phyloP scores from a whole-genome alignment of 208 protist genomes.

The Borovskyia barvae region DNA sequence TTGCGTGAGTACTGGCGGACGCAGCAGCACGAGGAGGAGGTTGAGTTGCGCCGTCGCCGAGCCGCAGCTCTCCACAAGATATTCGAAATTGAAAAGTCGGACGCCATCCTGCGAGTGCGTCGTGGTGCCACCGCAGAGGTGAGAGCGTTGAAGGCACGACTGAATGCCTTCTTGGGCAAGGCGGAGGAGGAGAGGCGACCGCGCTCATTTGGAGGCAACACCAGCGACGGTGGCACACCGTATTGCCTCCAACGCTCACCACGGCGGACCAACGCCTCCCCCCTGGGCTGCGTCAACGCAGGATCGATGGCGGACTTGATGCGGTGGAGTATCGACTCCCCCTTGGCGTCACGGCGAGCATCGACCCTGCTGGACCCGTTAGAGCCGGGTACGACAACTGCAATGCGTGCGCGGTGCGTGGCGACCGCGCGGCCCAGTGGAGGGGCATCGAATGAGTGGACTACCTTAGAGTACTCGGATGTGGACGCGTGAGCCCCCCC shows the following conservation, averaged over 20 bases:
- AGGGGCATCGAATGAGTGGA: too few species aligned
- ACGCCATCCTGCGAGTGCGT: conserved; percentile 11
- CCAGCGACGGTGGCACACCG: not conserved
- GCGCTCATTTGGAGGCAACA: conserved; percentile 7
- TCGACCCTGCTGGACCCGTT: not conserved
- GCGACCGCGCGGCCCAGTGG: too few species aligned
- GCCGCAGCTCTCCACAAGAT: conserved; percentile 11
- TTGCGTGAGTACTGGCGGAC: conserved; percentile 2
- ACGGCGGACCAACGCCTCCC: not conserved
- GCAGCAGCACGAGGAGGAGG: conserved; percentile 22
- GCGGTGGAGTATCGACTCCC: not conserved
- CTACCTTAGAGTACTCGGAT: too few species aligned
- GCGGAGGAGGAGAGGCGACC: too few species aligned
- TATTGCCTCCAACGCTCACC: too few species aligned
- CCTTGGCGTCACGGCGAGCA: not conserved
- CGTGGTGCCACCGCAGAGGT: conserved; percentile 9
- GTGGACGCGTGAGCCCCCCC: too few species aligned
- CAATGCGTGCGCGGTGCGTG: too few species aligned
- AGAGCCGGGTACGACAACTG: too few species aligned
- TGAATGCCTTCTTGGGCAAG: too few species aligned
- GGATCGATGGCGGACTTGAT: not conserved
- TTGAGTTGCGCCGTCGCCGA: conserved; percentile 18
- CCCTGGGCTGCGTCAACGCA: too few species aligned
- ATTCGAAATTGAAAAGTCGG: conserved; percentile 14
- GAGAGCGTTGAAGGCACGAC: conserved; percentile 17